These are phyloP conservation scores for Alnus glutinosa DNA, from an alignment of 306 rosid genomes.

Conservation along the genomic window DNA sequence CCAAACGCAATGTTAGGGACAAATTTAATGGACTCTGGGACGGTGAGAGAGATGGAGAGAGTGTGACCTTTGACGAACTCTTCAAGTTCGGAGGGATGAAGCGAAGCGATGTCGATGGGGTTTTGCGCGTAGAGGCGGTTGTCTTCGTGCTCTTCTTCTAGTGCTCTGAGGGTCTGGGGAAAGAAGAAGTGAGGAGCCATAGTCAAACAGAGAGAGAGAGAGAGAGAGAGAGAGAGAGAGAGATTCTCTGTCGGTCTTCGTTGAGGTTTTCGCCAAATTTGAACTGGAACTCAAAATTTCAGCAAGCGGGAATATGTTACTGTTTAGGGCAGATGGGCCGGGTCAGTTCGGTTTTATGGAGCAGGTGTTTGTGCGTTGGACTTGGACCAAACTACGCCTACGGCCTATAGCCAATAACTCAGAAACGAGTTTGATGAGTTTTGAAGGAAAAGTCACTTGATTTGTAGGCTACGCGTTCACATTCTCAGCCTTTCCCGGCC, in stretches of 20 bases:
- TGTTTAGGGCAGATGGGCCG: not conserved
- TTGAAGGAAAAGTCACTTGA: no score
- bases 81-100: constrained; percentile 66
- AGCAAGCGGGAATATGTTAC: constrained; percentile 32
- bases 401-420: no score
- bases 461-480: no score
- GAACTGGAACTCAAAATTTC: constrained; percentile 19
- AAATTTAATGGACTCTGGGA: not conserved
- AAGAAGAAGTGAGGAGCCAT: constrained; percentile 84
- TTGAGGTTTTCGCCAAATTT: not conserved
- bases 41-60: not conserved
- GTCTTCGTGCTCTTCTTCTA: constrained; percentile 64
- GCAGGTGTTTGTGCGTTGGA: no score
- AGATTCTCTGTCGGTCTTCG: constrained; percentile 6
- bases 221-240: not conserved
- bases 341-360: not conserved
- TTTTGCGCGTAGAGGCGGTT: constrained; percentile 57
- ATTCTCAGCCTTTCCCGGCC: no score
- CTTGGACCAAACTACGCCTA: no score
- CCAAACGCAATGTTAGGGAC: not conserved
- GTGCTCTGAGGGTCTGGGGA: constrained; percentile 61
- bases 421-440: no score
- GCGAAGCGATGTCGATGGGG: constrained; percentile 44
- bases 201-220: constrained; percentile 6
- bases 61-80: constrained; percentile 86